Evolutionary conservation across 1,284 basidiomycete species (phyloP).

Genomic region (Coniferiporia weirii): DNA sequence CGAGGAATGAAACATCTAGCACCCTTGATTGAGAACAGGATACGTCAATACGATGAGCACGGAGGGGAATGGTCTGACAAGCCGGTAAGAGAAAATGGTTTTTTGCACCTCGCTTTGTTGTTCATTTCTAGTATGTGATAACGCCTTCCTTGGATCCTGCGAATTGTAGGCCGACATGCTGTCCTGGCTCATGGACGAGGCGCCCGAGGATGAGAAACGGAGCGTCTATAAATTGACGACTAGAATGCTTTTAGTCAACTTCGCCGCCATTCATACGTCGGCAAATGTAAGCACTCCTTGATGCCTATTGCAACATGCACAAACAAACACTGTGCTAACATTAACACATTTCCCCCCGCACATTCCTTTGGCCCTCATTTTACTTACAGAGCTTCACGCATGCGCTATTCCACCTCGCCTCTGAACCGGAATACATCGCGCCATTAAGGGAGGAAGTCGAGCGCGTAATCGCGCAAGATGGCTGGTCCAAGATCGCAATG

Average conservation of each 20-base stretch:
- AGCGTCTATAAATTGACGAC: slow-evolving; percentile 19
- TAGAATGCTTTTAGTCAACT: slow-evolving; percentile 26
- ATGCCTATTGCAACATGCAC: no score
- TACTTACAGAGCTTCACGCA: slow-evolving; percentile 30
- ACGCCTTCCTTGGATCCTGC: no score
- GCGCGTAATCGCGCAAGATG: slow-evolving; percentile 31
- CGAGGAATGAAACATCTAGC: slow-evolving; percentile 26
- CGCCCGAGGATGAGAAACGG: slow-evolving; percentile 13
- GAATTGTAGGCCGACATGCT: slow-evolving; percentile 10
- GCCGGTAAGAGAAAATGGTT: slow-evolving; percentile 29
- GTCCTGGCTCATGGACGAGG: slow-evolving; percentile 17
- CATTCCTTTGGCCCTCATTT: not conserved
- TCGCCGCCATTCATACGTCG: slow-evolving; percentile 30
- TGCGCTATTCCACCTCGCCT: slow-evolving; percentile 33
- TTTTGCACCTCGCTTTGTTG: no score
- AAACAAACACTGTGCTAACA: no score
- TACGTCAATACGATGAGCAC: slow-evolving; percentile 26
- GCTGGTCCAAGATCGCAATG: slow-evolving; percentile 41
- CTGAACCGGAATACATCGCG: slow-evolving; percentile 33
- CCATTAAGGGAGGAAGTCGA: slow-evolving; percentile 42
- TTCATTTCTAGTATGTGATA: not conserved
- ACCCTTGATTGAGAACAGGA: slow-evolving; percentile 36
- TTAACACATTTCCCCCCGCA: no score
- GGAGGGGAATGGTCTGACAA: slow-evolving; percentile 34
- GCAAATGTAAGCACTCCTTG: slow-evolving; percentile 22